phyloP scores from a whole-genome alignment of 177 flowering plant species.

The Telopea speciosissima region DNA sequence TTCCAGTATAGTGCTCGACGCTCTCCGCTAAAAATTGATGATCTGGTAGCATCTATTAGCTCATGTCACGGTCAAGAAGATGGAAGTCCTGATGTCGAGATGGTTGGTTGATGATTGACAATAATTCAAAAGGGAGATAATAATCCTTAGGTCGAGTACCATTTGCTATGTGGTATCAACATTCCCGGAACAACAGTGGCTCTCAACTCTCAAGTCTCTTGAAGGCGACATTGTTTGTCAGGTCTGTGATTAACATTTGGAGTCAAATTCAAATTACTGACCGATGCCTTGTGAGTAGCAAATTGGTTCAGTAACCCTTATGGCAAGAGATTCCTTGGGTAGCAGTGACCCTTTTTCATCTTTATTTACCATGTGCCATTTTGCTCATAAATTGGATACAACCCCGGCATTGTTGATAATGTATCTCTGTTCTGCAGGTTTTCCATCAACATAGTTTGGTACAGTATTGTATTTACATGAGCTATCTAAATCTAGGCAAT shows the following conservation, averaged over 20 bases:
- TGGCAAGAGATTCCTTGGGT: too few relatives aligned
- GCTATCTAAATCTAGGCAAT: too few relatives aligned
- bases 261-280: neutral
- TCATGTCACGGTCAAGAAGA: slow-evolving; percentile 31
- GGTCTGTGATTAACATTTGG: neutral
- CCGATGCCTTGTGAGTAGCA: neutral
- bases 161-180: neutral
- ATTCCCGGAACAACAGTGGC: neutral
- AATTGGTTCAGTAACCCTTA: too few relatives aligned
- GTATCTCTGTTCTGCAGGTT: too few relatives aligned
- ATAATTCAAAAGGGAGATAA: neutral
- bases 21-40: slow-evolving; percentile 71
- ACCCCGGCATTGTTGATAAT: too few relatives aligned
- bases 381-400: too few relatives aligned
- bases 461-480: too few relatives aligned
- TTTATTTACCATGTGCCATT: too few relatives aligned
- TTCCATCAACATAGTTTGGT: too few relatives aligned
- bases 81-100: slow-evolving; percentile 43
- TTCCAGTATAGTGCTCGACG: slow-evolving; percentile 72
- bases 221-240: neutral
- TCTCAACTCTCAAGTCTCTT: neutral
- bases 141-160: neutral
- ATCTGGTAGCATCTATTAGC: slow-evolving; percentile 48
- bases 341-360: too few relatives aligned
- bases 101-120: slow-evolving; percentile 39